Base-by-base conservation (phyloP, 331 rosid species). In the Quercus lobata region DNA sequence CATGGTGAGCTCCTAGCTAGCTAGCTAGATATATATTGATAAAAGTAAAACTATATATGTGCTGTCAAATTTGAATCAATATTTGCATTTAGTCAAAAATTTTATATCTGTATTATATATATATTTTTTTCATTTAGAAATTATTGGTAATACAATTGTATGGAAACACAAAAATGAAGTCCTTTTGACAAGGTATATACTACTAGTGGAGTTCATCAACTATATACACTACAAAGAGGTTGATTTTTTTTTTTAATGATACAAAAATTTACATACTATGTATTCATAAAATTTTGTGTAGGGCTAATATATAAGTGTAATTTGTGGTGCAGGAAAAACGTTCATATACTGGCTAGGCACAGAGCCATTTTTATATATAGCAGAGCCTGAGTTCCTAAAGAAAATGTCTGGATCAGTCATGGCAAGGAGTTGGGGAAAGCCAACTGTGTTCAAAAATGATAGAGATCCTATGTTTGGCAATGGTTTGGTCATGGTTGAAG, bases 391-490 rank as follows among this genome's bases (percentile, higher is more conserved):
- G 32, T 88, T 94, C 53, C 74, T 94, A 74, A 92, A 88, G 80
- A 88, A 86, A 46, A 78, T 94, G 89, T 92, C 97, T 0, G 75
- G 80, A 4, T 86, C 78, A 58, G 97, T 94, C 2, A 7, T 88
- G 78, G 98, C 90, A 0, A 92, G 91, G 85, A 76, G 83, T 24
- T 91, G 98, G 98, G 98, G 98, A 35, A 94, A 94, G 74, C 98
- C 97, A 1, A 75, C 77, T 1, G 97, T 94, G 52, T 94, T 94
- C 78, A 82, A 79, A 85, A 85, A 82, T 5, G 98, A 92, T 9
- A 86, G 98, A 78, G 80, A 79, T 0, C 0, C 97, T 22, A 88
- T 94, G 98, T 94, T 94, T 80, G 98, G 98, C 1, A 90, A 85
- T 25, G 97, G 98, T 57, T 81, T 94, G 53, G 17, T 92, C 24